Percentiles rank a stretch among this genome's conserved stretches.
Conservation (phyloP, 306 rosid species). For the Cicer bijugum region DNA sequence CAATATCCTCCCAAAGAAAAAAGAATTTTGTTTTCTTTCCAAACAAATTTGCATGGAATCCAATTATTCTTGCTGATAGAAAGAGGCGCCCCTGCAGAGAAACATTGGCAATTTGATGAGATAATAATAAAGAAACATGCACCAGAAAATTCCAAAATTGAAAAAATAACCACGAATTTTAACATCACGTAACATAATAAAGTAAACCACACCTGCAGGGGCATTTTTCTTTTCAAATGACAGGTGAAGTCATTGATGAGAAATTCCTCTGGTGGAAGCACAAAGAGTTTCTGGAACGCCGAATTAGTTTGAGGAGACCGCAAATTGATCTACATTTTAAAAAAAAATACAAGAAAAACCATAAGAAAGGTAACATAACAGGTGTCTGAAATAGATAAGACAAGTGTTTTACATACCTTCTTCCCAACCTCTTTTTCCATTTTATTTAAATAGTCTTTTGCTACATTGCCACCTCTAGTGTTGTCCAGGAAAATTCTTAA, state of each 20-base stretch:
- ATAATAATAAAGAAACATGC: conserved; percentile 33
- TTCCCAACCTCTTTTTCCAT: conserved; percentile 99
- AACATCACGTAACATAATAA: conserved; percentile 36
- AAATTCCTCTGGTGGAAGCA: conserved; percentile 95
- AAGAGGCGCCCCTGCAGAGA: conserved; percentile 86
- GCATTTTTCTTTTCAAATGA: conserved; percentile 96
- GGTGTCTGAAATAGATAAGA: conserved; percentile 18
- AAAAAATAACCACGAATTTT: conserved; percentile 24
- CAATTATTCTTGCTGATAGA: conserved; percentile 90
- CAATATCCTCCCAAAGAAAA: conserved; percentile 98
- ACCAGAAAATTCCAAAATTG: conserved; percentile 30
- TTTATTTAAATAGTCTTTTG: conserved; percentile 72
- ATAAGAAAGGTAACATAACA: conserved; percentile 38
- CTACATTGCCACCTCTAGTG: conserved; percentile 78
- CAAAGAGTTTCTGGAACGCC: conserved; percentile 89
- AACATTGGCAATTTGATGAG: conserved; percentile 43
- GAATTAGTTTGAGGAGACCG: conserved; percentile 98
- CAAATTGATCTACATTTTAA: conserved; percentile 67
- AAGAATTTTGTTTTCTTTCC: conserved; percentile 87
- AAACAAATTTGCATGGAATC: conserved; percentile 92
- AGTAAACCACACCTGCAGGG: conserved; percentile 72
- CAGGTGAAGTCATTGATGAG: conserved; percentile 97
- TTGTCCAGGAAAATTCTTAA: conserved; percentile 91
- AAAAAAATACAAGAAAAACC: conserved; percentile 20
- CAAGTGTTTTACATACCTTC: conserved; percentile 65